Base-by-base conservation (phyloP, 805 yeast genomes). In the Blastobotrys robertii region DNA sequence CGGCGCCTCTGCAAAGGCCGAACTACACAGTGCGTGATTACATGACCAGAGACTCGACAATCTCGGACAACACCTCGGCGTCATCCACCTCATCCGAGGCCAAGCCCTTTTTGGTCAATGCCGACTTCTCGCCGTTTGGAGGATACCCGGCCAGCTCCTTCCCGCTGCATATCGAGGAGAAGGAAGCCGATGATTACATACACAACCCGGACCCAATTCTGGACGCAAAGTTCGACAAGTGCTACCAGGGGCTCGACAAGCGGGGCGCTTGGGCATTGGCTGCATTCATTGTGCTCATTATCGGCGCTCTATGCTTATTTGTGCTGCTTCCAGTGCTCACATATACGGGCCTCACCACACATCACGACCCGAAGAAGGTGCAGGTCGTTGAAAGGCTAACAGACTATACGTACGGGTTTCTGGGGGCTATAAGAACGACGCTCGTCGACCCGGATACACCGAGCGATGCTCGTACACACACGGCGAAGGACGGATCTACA, bases 151-250 rank as follows among this genome's bases (percentile, higher is more conserved):
- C 95, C 7, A 72, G 86, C 12, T 79, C 86, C 4, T 90, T 90
- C 66, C 97, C 98, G 1, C 67, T 90, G 44, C 81, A 75, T 53
- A 79, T 90, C 50, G 96, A 90, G 46, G 97, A 90, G 53, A 84
- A 85, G 63, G 98, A 90, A 63, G 81, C 83, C 8, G 98, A 90
- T 65, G 98, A 90, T 63, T 87, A 85, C 58, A 60, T 92, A 50
- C 97, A 90, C 64, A 92, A 90, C 63, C 97, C 97, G 1, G 96
- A 88, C 62, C 96, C 96, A 8, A 81, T 87, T 30, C 84, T 78
- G 37, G 98, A 92, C 60, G 95, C 94, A 15, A 76, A 79, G 46
- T 77, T 81, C 55, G 94, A 86, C 52, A 51, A 64, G 12, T 43
- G 46, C 25, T 64, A 69, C 48, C 50, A 46, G 32, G 53, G 50